These are phyloP conservation scores for Pholiota microspora DNA, from an alignment of 768 basidiomycete species.

Conservation along the genomic window DNA sequence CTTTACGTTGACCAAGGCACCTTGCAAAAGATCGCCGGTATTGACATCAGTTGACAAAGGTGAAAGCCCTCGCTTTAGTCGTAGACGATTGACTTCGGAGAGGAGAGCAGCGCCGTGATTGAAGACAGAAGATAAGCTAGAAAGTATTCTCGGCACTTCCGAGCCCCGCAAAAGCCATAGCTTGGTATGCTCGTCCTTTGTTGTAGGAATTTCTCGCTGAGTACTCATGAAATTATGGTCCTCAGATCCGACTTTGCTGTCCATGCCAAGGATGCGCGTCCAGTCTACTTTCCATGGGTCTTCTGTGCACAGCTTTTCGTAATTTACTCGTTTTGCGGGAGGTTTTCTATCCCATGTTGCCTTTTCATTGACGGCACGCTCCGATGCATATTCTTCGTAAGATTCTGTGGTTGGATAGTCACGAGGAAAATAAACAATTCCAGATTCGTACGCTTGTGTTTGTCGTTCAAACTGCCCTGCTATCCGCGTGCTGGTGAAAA, in stretches of 20 bases:
- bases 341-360: slow-evolving; percentile 77
- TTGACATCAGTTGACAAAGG: slow-evolving; percentile 31
- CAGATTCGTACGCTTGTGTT: slow-evolving; percentile 83
- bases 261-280: slow-evolving; percentile 62
- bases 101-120: slow-evolving; percentile 44
- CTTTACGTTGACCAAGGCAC: slow-evolving; percentile 68
- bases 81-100: slow-evolving; percentile 55
- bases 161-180: slow-evolving; percentile 76
- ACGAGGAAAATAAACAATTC: slow-evolving; percentile 71
- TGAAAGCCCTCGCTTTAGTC: slow-evolving; percentile 50
- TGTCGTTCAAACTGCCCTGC: slow-evolving; percentile 83
- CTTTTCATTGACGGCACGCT: slow-evolving; percentile 52
- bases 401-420: slow-evolving; percentile 68
- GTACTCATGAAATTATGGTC: slow-evolving; percentile 48
- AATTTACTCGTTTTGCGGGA: slow-evolving; percentile 83
- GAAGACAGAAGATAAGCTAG: slow-evolving; percentile 34
- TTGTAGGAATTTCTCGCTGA: slow-evolving; percentile 46
- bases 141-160: slow-evolving; percentile 44
- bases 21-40: slow-evolving; percentile 46
- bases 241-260: slow-evolving; percentile 14
- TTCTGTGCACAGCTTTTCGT: slow-evolving; percentile 54
- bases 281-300: slow-evolving; percentile 82
- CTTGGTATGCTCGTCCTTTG: slow-evolving; percentile 22
- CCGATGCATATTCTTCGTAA: slow-evolving; percentile 47
- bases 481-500: slow-evolving; percentile 79